phyloP scores from a whole-genome alignment of 768 basidiomycete species.

The Infundibulicybe gibba region DNA sequence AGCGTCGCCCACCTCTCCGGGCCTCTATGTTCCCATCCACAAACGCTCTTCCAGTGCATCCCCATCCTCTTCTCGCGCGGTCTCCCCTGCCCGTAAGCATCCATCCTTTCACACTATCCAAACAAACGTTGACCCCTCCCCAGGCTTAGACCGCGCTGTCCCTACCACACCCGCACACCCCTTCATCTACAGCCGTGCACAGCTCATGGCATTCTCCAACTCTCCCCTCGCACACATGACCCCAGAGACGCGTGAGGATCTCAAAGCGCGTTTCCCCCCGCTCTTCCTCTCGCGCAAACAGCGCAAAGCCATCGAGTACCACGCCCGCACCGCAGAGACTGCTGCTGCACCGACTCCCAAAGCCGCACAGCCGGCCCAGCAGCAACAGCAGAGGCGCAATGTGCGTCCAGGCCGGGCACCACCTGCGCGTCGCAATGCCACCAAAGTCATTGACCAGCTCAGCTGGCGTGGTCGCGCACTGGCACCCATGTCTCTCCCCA shows the following conservation, averaged over 20 bases:
- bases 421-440: constrained; percentile 6
- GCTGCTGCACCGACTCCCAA: neutral
- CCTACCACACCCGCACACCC: constrained; percentile 6
- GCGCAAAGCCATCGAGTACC: constrained; percentile 22
- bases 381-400: constrained; percentile 5
- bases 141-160: neutral
- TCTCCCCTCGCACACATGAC: constrained; percentile 22
- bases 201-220: constrained; percentile 19
- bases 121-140: neutral
- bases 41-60: constrained; percentile 22
- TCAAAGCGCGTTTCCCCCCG: constrained; percentile 20
- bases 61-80: constrained; percentile 15
- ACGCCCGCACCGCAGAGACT: constrained; percentile 8
- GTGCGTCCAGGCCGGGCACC: constrained; percentile 8
- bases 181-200: constrained; percentile 19
- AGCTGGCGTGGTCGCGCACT: constrained; percentile 5
- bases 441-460: constrained; percentile 2
- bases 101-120: constrained; percentile 3
- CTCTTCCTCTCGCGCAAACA: constrained; percentile 23
- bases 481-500: no score
- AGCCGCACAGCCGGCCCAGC: neutral
- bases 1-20: constrained; percentile 14
- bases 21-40: constrained; percentile 38
- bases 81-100: constrained; percentile 14
- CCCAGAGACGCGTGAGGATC: constrained; percentile 14